A percentile compares a stretch with the other conserved stretches of the same genome.
These are phyloP conservation scores for Vitis rotundifolia DNA, from an alignment of 164 flowering plant genomes.

Conservation along the genomic window DNA sequence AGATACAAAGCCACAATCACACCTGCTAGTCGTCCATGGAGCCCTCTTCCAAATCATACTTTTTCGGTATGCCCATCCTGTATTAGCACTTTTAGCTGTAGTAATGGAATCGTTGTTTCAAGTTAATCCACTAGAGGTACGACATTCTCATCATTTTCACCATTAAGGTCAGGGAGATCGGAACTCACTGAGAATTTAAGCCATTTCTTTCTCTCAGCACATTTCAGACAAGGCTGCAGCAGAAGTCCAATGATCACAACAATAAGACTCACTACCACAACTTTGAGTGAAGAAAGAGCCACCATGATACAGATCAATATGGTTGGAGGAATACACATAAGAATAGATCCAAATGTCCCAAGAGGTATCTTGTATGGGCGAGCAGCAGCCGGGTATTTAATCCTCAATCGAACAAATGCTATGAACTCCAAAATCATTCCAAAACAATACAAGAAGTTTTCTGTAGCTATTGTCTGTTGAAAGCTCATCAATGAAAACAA, in stretches of 20 bases:
- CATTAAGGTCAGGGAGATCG: slow-evolving; percentile 43
- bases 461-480: slow-evolving; percentile 56
- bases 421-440: slow-evolving; percentile 61
- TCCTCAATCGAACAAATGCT: slow-evolving; percentile 48
- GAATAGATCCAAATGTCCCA: slow-evolving; percentile 46
- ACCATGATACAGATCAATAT: slow-evolving; percentile 45
- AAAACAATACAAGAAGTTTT: slow-evolving; percentile 54
- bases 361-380: slow-evolving; percentile 59
- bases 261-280: slow-evolving; percentile 33
- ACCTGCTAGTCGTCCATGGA: too few species aligned
- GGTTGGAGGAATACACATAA: slow-evolving; percentile 55
- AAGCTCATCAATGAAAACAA: slow-evolving; percentile 58
- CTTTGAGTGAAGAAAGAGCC: slow-evolving; percentile 40
- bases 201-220: slow-evolving; percentile 41
- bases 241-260: slow-evolving; percentile 43
- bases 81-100: too few species aligned
- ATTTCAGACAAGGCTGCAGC: slow-evolving; percentile 41
- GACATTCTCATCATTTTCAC: not conserved
- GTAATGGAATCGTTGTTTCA: too few species aligned
- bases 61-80: too few species aligned
- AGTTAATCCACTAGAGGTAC: too few species aligned
- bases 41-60: too few species aligned
- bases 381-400: slow-evolving; percentile 37
- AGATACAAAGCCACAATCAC: too few species aligned
- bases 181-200: slow-evolving; percentile 52